phyloP scores from a whole-genome alignment of 257 asterid genomes.

The Knoxia roxburghii region DNA sequence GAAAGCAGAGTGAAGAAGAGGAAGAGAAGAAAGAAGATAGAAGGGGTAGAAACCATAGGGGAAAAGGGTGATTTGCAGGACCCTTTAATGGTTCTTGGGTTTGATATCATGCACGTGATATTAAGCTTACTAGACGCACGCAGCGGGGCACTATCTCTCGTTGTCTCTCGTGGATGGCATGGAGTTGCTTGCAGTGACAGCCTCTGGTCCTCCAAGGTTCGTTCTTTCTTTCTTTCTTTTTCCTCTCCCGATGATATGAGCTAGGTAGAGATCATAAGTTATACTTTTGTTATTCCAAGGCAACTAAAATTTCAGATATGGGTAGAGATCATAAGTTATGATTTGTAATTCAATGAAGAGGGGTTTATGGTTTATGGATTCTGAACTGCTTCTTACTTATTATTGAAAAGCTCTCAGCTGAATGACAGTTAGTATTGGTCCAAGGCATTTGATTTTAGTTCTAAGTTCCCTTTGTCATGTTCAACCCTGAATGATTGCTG shows the following conservation, averaged over 20 bases:
- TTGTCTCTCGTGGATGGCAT: slow-evolving; percentile 61
- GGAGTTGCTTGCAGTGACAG: slow-evolving; percentile 50
- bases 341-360: no score
- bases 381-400: neutral
- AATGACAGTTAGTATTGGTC: no score
- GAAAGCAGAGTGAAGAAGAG: slow-evolving; percentile 13
- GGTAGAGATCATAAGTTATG: no score
- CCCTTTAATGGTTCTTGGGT: slow-evolving; percentile 49
- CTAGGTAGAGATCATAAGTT: no score
- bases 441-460: neutral
- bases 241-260: no score
- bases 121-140: slow-evolving; percentile 56
- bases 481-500: no score
- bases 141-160: slow-evolving; percentile 59
- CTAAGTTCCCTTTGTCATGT: no score
- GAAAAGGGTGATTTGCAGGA: slow-evolving; percentile 24
- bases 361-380: neutral
- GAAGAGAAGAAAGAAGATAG: neutral
- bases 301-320: no score
- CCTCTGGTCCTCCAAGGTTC: slow-evolving; percentile 70
- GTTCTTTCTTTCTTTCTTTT: neutral
- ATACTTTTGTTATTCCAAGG: no score
- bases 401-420: neutral
- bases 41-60: neutral
- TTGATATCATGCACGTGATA: slow-evolving; percentile 54